Evolutionary conservation across 148 eudicot genomes (phyloP).

Genomic region (Silene latifolia): DNA sequence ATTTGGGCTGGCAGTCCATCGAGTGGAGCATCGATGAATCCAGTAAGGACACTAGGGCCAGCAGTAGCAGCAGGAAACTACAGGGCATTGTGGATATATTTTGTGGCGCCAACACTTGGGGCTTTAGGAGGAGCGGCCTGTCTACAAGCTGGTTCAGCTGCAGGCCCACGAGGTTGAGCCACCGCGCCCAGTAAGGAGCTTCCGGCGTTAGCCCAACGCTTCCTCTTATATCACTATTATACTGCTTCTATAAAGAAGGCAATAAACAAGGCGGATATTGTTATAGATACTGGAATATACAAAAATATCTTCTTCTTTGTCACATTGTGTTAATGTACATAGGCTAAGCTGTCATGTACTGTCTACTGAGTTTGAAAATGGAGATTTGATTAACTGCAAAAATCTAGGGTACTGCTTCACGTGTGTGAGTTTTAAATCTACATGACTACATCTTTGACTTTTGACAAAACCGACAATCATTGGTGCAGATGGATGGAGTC

Average conservation of each 20-base stretch:
- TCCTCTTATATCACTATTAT: not conserved
- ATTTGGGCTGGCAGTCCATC: conserved; percentile 53
- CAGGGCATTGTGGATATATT: conserved; percentile 67
- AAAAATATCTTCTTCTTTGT: too few species aligned
- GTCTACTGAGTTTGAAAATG: too few species aligned
- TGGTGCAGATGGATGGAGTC: too few species aligned
- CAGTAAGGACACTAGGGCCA: conserved; percentile 88
- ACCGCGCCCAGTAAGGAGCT: conserved; percentile 73
- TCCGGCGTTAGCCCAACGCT: conserved; percentile 51
- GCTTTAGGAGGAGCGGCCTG: conserved; percentile 75
- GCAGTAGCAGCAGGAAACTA: conserved; percentile 96
- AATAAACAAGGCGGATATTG: too few species aligned
- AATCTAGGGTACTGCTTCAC: too few species aligned
- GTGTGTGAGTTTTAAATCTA: too few species aligned
- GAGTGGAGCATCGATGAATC: conserved; percentile 93
- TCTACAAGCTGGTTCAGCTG: conserved; percentile 75
- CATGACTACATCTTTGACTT: too few species aligned
- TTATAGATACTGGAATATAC: too few species aligned
- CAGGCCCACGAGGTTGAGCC: conserved; percentile 57
- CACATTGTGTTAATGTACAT: too few species aligned
- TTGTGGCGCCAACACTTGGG: conserved; percentile 85
- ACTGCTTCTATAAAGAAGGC: not conserved
- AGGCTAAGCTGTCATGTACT: too few species aligned
- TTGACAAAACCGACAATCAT: too few species aligned
- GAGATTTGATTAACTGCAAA: too few species aligned